Evolutionary conservation across 2,329 filamentous ascomycete genomes (phyloP).

Genomic region (Penicillium decumbens): DNA sequence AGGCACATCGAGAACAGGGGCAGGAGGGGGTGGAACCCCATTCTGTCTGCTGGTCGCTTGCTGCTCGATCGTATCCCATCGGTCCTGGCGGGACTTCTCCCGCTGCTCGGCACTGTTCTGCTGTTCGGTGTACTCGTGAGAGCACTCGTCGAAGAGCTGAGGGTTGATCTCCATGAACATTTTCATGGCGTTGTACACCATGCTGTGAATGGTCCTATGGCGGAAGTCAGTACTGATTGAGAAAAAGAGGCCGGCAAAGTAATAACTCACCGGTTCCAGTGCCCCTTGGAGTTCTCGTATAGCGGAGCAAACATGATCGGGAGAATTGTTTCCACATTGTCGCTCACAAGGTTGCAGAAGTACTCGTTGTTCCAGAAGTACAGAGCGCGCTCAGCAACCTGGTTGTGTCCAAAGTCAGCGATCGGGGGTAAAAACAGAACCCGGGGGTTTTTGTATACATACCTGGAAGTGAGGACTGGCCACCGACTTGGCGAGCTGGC

Average conservation of each 20-base stretch:
- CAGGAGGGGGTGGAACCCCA: conserved; percentile 37
- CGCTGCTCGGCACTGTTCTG: conserved; percentile 87
- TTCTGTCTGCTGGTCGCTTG: conserved; percentile 68
- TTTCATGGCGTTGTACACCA: conserved; percentile 99
- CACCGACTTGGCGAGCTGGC: conserved; percentile 94
- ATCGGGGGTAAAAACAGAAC: background rate
- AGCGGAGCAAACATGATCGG: conserved; percentile 99
- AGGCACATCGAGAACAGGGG: conserved; percentile 44
- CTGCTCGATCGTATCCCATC: conserved; percentile 82
- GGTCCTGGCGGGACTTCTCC: conserved; percentile 73
- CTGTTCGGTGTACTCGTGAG: conserved; percentile 94
- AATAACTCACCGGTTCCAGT: conserved; percentile 83
- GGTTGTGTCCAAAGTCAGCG: background rate
- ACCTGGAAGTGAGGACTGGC: conserved; percentile 96
- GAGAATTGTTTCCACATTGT: conserved; percentile 96
- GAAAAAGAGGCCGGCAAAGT: background rate
- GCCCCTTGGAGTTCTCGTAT: conserved; percentile 97
- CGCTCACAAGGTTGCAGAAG: conserved; percentile 97
- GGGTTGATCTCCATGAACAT: conserved; percentile 99
- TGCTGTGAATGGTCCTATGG: conserved; percentile 91
- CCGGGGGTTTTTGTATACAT: conserved; percentile 16
- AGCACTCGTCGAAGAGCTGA: conserved; percentile 96
- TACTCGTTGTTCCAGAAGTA: conserved; percentile 99
- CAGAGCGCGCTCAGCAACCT: conserved; percentile 88
- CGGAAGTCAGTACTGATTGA: conserved; percentile 17